Conservation (phyloP, 1,284 basidiomycete genomes). For the Ustilago crameri region DNA sequence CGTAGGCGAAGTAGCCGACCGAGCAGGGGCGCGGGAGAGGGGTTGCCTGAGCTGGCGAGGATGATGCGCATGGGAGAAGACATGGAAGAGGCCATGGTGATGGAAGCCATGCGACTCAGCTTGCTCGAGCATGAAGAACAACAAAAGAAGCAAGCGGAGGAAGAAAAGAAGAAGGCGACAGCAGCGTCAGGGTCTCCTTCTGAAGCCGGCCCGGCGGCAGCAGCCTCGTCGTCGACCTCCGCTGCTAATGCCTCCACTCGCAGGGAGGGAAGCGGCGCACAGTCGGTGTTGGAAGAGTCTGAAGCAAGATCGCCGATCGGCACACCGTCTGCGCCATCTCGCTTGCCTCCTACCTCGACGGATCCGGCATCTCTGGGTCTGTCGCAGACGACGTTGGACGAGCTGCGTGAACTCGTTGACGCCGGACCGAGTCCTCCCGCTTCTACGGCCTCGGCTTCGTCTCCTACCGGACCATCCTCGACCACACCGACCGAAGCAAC, state of each 20-base stretch:
- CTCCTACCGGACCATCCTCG: conserved; percentile 6
- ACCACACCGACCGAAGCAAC: neutral
- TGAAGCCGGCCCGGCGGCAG: neutral
- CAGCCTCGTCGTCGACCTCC: neutral
- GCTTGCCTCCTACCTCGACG: conserved; percentile 8
- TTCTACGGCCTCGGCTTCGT: conserved; percentile 19
- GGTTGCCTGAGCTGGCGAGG: conserved; percentile 76
- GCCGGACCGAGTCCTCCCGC: conserved; percentile 33
- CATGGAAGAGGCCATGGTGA: conserved; percentile 95
- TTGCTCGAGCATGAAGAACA: conserved; percentile 82
- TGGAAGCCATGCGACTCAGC: conserved; percentile 98
- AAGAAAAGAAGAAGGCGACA: conserved; percentile 50
- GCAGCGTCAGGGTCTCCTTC: conserved; percentile 6
- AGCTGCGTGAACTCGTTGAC: conserved; percentile 58
- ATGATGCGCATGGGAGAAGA: conserved; percentile 85
- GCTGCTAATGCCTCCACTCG: neutral
- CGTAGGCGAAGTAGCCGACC: conserved; percentile 45
- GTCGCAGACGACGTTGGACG: conserved; percentile 52
- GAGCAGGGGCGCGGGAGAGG: conserved; percentile 27
- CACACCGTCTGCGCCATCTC: conserved; percentile 3
- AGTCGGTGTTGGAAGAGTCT: conserved; percentile 40
- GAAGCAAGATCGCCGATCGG: conserved; percentile 9
- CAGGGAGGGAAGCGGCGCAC: conserved; percentile 1
- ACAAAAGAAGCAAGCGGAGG: conserved; percentile 66
- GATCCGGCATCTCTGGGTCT: conserved; percentile 45